Conservation (phyloP, 2,329 filamentous ascomycete species). For the Aspergillus candidus region DNA sequence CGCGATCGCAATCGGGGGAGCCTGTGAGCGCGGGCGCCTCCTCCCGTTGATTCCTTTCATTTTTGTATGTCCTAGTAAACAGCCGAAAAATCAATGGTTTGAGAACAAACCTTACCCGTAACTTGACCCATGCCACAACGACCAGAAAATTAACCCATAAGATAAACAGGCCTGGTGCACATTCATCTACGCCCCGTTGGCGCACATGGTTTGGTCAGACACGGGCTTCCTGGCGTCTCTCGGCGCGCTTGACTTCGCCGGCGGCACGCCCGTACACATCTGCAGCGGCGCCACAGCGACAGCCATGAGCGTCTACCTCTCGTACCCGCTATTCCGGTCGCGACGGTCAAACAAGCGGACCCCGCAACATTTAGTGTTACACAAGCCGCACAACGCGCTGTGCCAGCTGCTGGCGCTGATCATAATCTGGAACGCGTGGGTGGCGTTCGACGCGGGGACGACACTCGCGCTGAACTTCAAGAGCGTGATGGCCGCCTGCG, state of each 20-base stretch:
- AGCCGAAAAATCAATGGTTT: too few relatives aligned
- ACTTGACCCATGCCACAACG: too few relatives aligned
- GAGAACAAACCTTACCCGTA: too few relatives aligned
- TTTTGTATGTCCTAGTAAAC: slow-evolving; percentile 22
- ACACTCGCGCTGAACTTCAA: slow-evolving; percentile 47
- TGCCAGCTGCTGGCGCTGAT: slow-evolving; percentile 45
- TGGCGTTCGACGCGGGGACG: slow-evolving; percentile 48
- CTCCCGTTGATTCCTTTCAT: slow-evolving; percentile 46
- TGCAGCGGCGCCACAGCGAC: slow-evolving; percentile 41
- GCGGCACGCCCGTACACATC: slow-evolving; percentile 41
- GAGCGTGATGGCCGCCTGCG: slow-evolving; percentile 45
- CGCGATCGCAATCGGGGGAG: slow-evolving; percentile 46
- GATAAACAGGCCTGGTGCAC: slow-evolving; percentile 42
- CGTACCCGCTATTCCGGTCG: slow-evolving; percentile 46
- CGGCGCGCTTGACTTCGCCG: slow-evolving; percentile 44
- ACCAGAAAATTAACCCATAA: not conserved
- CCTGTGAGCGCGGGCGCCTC: slow-evolving; percentile 44
- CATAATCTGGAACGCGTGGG: slow-evolving; percentile 49
- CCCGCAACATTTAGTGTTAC: slow-evolving; percentile 43
- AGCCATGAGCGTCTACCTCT: slow-evolving; percentile 45
- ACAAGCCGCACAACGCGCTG: slow-evolving; percentile 45
- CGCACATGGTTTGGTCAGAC: slow-evolving; percentile 46
- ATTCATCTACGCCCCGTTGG: slow-evolving; percentile 44
- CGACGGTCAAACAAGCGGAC: slow-evolving; percentile 40
- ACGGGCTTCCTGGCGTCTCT: slow-evolving; percentile 40